Conservation (phyloP, 352 stramenopile species). For the Hyaloperonospora arabidopsidis region DNA sequence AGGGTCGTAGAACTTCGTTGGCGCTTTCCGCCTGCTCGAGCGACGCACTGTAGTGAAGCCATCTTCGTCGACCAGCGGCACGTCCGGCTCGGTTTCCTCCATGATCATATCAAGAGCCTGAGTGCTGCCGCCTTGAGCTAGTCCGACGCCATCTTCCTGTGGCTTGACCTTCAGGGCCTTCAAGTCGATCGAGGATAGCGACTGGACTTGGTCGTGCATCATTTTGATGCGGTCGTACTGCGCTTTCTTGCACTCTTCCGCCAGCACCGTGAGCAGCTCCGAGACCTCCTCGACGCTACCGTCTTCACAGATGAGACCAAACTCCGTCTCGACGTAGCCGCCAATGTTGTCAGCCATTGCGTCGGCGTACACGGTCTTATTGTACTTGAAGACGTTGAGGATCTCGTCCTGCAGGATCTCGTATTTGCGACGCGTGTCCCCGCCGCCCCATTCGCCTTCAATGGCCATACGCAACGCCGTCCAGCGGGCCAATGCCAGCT, state of each 20-base stretch:
- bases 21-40: slow-evolving; percentile 51
- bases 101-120: slow-evolving; percentile 23
- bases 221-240: slow-evolving; percentile 56
- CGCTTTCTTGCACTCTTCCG: slow-evolving; percentile 74
- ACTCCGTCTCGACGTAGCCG: slow-evolving; percentile 68
- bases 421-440: slow-evolving; percentile 74
- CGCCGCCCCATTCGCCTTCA: slow-evolving; percentile 75
- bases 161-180: slow-evolving; percentile 62
- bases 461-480: slow-evolving; percentile 80
- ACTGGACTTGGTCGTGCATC: slow-evolving; percentile 66
- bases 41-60: slow-evolving; percentile 68
- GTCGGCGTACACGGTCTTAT: slow-evolving; percentile 57
- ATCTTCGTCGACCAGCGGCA: slow-evolving; percentile 50
- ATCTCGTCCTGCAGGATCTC: slow-evolving; percentile 76
- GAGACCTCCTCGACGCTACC: slow-evolving; percentile 66
- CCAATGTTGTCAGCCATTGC: slow-evolving; percentile 63
- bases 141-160: slow-evolving; percentile 27
- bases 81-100: slow-evolving; percentile 27
- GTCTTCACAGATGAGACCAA: slow-evolving; percentile 73
- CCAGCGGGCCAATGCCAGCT: slow-evolving; percentile 68
- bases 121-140: slow-evolving; percentile 9
- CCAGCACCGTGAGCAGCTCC: slow-evolving; percentile 53
- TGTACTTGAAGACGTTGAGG: slow-evolving; percentile 75
- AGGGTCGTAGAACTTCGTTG: slow-evolving; percentile 73
- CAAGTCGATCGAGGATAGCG: slow-evolving; percentile 71